These are phyloP conservation scores for Volvox reticuliferus DNA, from an alignment of 139 green algal genomes.

Conservation along the genomic window DNA sequence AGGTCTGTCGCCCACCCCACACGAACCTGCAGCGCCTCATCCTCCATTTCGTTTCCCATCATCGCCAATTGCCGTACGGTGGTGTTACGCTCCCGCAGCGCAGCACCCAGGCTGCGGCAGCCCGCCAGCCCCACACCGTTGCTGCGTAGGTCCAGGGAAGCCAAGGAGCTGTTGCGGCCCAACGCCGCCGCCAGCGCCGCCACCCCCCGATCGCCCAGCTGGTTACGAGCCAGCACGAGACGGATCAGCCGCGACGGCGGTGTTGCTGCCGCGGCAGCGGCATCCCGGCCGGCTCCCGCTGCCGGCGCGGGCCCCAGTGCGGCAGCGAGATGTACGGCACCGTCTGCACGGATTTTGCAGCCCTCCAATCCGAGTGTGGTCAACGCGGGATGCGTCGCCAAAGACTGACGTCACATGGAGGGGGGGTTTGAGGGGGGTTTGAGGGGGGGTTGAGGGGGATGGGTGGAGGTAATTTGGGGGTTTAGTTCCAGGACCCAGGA, in stretches of 20 bases:
- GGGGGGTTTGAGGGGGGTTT: neutral
- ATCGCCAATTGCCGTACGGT: conserved; percentile 38
- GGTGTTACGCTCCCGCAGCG: conserved; percentile 47
- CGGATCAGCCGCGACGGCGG: conserved; percentile 25
- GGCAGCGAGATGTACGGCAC: conserved; percentile 43
- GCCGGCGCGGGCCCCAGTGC: conserved; percentile 34
- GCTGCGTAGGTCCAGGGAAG: conserved; percentile 47
- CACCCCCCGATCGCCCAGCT: conserved; percentile 70
- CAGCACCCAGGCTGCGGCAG: conserved; percentile 33
- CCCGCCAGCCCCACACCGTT: conserved; percentile 52
- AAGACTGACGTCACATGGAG: neutral
- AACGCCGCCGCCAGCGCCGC: conserved; percentile 54
- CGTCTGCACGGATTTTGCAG: conserved; percentile 65
- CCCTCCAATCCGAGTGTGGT: neutral
- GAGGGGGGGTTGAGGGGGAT: neutral
- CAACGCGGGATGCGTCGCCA: neutral
- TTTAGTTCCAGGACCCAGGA: too few relatives aligned
- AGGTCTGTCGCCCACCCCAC: neutral
- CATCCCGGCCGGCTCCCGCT: neutral
- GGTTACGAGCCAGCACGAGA: conserved; percentile 52
- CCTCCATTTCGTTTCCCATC: conserved; percentile 47
- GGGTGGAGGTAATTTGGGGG: neutral
- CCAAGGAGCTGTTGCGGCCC: conserved; percentile 34
- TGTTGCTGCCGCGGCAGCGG: neutral
- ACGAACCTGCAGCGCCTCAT: conserved; percentile 41